Evolutionary conservation across 1,139 yeast genomes (phyloP), one percentile per base, ranked within the genome.

Genomic region (Yamadazyma triangularis): DNA sequence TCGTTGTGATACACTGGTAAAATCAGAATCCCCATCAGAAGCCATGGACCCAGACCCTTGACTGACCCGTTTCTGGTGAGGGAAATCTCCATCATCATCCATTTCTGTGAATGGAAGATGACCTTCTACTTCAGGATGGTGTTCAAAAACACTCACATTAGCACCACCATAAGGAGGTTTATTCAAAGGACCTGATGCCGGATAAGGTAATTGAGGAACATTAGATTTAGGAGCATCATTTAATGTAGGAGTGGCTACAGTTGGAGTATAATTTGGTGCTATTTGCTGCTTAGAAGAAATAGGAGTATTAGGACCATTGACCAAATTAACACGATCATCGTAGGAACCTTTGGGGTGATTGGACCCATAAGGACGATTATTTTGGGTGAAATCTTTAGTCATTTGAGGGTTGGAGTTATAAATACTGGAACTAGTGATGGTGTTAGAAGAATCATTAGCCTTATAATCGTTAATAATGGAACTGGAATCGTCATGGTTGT

Each of bases 1-100:
- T 47, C 93, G 62, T 56, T 84, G 93, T 8, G 91, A 80, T 4
- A 84, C 85, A 31, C 88, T 79, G 0, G 94, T 85, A 50, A 82
- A 81, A 46, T 80, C 81, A 0, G 93, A 83, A 18, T 61, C 71
- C 13, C 58, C 58, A 40, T 63, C 70, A 3, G 63, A 59, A 18
- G 60, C 61, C 6, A 30, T 30, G 16, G 40, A 50, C 10, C 40
- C 49, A 1, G 53, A 44, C 21, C 40, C 41, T 23, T 39, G 46
- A 29, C 41, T 36, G 28, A 35, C 39, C 25, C 44, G 32, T 8
- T 11, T 11, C 6, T 21, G n/a, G 22, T 33, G 12, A 13, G 27
- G 29, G 22, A 32, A 33, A 20, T 27, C 10, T 20, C 29, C 26
- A 31, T 60, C 61, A 40, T 65, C 73, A 24, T 53, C 60, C 36